Evolutionary conservation across 2,329 filamentous ascomycete species (phyloP).

Genomic region (Gaeumannomyces sp.): DNA sequence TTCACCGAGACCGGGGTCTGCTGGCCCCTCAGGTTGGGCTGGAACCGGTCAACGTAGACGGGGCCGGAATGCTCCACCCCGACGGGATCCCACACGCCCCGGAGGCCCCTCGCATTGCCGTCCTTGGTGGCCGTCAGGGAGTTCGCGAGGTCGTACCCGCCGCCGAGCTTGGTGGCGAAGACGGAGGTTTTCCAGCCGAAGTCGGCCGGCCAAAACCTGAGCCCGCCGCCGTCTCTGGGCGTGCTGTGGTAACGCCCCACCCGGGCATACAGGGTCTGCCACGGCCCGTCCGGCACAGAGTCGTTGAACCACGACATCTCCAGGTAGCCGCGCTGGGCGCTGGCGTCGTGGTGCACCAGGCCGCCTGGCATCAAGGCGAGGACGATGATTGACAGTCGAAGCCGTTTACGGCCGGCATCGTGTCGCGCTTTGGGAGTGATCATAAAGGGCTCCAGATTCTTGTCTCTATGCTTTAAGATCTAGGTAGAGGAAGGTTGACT

Average conservation of each 20-base stretch:
- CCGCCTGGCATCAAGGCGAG: no score
- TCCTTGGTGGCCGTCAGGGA: neutral
- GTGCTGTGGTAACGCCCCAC: neutral
- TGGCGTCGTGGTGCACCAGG: no score
- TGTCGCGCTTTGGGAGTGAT: no score
- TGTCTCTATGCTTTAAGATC: no score
- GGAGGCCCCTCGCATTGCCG: neutral
- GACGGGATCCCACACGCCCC: neutral
- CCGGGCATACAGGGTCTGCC: neutral
- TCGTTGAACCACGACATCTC: neutral
- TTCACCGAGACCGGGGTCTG: neutral
- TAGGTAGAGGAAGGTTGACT: no score
- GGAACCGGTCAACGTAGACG: neutral
- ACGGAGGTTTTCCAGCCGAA: neutral
- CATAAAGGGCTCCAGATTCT: no score
- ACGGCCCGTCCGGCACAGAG: constrained; percentile 3
- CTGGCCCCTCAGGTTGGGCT: neutral
- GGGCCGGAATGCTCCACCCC: neutral
- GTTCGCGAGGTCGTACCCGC: neutral
- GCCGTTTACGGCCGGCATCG: no score
- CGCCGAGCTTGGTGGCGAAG: neutral
- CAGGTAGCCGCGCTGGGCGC: neutral
- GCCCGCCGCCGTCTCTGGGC: no score
- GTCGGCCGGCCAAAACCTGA: neutral
- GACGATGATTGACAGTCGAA: no score